These are phyloP conservation scores for Pichia phayaonensis DNA, from an alignment of 805 yeast species.

Conservation along the genomic window DNA sequence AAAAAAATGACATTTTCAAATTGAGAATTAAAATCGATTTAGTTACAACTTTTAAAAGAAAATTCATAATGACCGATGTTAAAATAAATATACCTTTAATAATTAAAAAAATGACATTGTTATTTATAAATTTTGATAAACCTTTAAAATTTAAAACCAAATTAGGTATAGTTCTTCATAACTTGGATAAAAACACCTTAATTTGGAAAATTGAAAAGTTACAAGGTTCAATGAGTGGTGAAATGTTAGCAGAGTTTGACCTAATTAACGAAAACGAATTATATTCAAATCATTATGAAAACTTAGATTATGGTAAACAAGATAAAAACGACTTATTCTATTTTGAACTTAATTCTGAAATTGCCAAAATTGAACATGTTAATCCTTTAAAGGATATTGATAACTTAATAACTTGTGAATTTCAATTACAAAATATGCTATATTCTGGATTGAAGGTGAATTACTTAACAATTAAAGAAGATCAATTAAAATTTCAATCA, in stretches of 20 bases:
- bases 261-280: conserved; percentile 17
- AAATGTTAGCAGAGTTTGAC: conserved; percentile 31
- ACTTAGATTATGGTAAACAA: conserved; percentile 23
- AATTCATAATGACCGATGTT: conserved; percentile 52
- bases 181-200: conserved; percentile 60
- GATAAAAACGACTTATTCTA: conserved; percentile 29
- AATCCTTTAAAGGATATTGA: conserved; percentile 3
- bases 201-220: conserved; percentile 66
- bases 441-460: conserved; percentile 62
- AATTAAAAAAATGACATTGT: conserved; percentile 12
- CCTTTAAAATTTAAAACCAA: conserved; percentile 64
- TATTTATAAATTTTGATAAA: conserved; percentile 35
- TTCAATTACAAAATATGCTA: conserved; percentile 57
- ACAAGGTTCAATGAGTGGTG: conserved; percentile 41
- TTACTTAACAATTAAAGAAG: conserved; percentile 60
- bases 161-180: conserved; percentile 62
- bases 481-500: conserved; percentile 44
- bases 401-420: conserved; percentile 24
- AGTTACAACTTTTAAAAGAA: conserved; percentile 55
- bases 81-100: conserved; percentile 55
- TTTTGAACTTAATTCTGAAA: conserved; percentile 24
- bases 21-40: conserved; percentile 46
- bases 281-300: conserved; percentile 12
- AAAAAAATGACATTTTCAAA: conserved; percentile 35
- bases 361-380: conserved; percentile 17